phyloP scores from a whole-genome alignment of 1,284 basidiomycete species.

The Lentinula novae-zelandiae region DNA sequence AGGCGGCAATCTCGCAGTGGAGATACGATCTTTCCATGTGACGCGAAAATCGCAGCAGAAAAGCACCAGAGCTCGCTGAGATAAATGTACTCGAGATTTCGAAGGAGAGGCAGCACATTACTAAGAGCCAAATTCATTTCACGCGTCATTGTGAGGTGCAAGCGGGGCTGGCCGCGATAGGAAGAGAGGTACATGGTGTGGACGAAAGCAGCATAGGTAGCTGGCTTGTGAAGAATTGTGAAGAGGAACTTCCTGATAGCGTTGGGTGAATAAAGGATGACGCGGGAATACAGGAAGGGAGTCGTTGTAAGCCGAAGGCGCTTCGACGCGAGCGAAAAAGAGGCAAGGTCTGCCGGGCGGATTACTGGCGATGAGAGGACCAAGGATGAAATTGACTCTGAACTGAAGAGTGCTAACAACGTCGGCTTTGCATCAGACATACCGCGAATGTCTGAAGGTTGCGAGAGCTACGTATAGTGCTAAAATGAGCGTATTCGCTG shows the following conservation, averaged over 20 bases:
- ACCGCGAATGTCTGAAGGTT: not conserved
- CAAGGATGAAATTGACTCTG: not conserved
- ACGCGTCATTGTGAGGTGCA: not conserved
- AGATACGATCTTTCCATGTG: not conserved
- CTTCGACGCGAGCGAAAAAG: not conserved
- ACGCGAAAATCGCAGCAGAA: constrained; percentile 2
- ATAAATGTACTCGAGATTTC: not conserved
- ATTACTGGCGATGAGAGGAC: not conserved
- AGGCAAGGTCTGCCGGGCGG: not conserved
- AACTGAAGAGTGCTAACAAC: not conserved
- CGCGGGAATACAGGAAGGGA: constrained; percentile 1
- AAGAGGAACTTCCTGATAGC: not conserved
- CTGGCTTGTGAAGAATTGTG: not conserved
- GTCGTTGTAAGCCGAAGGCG: not conserved
- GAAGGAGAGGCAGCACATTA: not conserved
- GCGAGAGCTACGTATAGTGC: no score
- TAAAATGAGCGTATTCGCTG: no score
- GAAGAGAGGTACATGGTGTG: not conserved
- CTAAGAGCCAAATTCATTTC: not conserved
- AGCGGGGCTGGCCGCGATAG: not conserved
- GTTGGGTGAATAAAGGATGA: not conserved
- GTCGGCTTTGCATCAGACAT: not conserved
- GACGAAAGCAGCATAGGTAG: not conserved
- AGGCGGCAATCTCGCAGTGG: not conserved
- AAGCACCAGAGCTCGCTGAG: not conserved